Evolutionary conservation across 2,329 filamentous ascomycete genomes (phyloP), one percentile per base, ranked within the genome.

Genomic region (Xenosphaeropsis pyriputrescens): DNA sequence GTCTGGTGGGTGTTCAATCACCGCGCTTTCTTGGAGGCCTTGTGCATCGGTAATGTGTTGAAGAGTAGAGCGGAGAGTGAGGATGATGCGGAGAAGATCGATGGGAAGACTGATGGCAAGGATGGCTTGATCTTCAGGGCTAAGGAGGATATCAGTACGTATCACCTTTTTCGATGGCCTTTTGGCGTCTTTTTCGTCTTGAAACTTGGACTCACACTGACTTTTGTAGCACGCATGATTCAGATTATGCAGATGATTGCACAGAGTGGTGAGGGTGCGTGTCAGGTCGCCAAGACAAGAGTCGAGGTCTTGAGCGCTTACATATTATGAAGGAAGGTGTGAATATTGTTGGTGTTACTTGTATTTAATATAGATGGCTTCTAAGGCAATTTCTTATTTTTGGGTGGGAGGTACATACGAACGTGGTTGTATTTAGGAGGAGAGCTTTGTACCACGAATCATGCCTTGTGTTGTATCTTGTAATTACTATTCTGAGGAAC

Each of bases 1-100:
- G 81, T 86, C 1, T 88, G 82, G 82, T 89, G 82, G 82, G 80
- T 85, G 1, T 85, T 86, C 47, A 83, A 85, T 53, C 83, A 88
- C 52, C 65, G 83, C 1, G 82, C 82, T 0, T 88, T 88, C 51
- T 65, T 88, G 37, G 82, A 88, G 61, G 79, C 79, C 22, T 55
- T 78, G 51, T 83, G 73, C 57, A 82, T 81, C 35, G 72, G 72
- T 16, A 69, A 68, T 43, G 66, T 77, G 17, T 53, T 79, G 40
- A 60, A 65, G 31, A 70, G 76, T 51, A 61, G 64, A 15, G 51
- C 56, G 3, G 61, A 59, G 30, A 64, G 70, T 43, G 58, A 61
- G 8, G 58, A 58, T 1, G 65, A 62, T 2, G 56, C 56, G 29
- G 70, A 72, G 22, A 48, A 60, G 17, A 49, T 6, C 65, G 63